phyloP scores from a whole-genome alignment of 2,329 filamentous ascomycete species.

The Sclerotinia glacialis region DNA sequence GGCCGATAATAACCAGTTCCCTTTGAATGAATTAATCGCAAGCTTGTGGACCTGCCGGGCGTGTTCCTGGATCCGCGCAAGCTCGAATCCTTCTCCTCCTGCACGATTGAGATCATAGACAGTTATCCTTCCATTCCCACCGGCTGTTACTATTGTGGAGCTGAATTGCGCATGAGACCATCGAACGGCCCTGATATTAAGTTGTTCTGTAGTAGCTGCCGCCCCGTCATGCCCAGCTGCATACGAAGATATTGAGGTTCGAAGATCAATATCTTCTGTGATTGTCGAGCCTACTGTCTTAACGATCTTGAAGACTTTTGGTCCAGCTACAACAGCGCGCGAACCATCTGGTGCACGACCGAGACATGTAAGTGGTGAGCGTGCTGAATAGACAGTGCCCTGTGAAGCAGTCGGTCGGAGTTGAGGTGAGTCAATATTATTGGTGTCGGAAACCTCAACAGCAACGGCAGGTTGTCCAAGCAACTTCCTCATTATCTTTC shows the following conservation, averaged over 20 bases:
- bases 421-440: slow-evolving; percentile 31
- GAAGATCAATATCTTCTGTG: slow-evolving; percentile 57
- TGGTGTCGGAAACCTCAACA: slow-evolving; percentile 30
- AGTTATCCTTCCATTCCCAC: slow-evolving; percentile 62
- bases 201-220: slow-evolving; percentile 50
- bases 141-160: slow-evolving; percentile 59
- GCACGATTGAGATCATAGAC: slow-evolving; percentile 58
- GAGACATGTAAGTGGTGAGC: slow-evolving; percentile 55
- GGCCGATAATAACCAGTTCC: slow-evolving; percentile 58
- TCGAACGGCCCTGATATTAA: slow-evolving; percentile 62
- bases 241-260: slow-evolving; percentile 53
- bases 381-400: slow-evolving; percentile 51
- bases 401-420: slow-evolving; percentile 47
- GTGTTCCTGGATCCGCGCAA: slow-evolving; percentile 60
- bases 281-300: slow-evolving; percentile 51
- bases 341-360: slow-evolving; percentile 57
- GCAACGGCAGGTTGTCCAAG: slow-evolving; percentile 33
- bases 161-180: slow-evolving; percentile 50
- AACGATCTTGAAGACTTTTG: slow-evolving; percentile 59
- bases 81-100: slow-evolving; percentile 43
- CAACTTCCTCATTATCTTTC: slow-evolving; percentile 39
- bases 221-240: slow-evolving; percentile 44
- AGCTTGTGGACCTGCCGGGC: slow-evolving; percentile 62
- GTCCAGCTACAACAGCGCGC: slow-evolving; percentile 55
- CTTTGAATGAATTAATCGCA: slow-evolving; percentile 59